Evolutionary conservation across 73 alveolate species (phyloP).

Genomic region (Tetrahymena thermophila): DNA sequence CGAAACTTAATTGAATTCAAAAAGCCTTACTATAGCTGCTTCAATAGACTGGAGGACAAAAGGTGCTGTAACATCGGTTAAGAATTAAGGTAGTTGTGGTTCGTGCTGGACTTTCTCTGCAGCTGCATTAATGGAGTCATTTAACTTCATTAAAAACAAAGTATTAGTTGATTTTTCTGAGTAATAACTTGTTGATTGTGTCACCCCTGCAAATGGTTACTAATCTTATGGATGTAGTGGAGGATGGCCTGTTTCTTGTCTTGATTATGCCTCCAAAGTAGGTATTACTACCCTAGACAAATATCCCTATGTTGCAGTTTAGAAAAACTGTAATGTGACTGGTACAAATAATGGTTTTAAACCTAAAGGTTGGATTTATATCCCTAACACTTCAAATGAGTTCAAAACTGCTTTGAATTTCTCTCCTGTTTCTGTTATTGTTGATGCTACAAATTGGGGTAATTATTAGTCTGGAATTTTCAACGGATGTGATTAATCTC

Average conservation of each 20-base stretch:
- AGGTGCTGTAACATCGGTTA: conserved; percentile 54
- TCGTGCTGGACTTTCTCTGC: conserved; percentile 85
- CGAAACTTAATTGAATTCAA: neutral
- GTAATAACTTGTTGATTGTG: conserved; percentile 68
- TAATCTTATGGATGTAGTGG: conserved; percentile 48
- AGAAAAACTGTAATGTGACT: conserved; percentile 6
- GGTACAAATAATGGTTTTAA: neutral
- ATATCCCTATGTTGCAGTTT: conserved; percentile 28
- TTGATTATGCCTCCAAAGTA: conserved; percentile 8
- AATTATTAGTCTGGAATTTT: neutral
- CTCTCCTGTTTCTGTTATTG: neutral
- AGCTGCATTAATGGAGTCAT: conserved; percentile 68
- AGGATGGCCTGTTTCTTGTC: conserved; percentile 14
- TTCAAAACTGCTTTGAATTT: neutral
- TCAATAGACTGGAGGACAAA: conserved; percentile 51
- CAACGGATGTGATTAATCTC: neutral
- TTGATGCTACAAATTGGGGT: neutral
- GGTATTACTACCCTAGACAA: conserved; percentile 16
- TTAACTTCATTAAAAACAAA: conserved; percentile 24
- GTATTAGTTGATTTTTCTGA: conserved; percentile 39
- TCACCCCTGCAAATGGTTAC: conserved; percentile 28
- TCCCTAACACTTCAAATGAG: neutral
- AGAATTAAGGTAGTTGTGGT: conserved; percentile 76
- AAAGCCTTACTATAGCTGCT: neutral
- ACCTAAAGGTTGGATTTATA: neutral